phyloP scores from a whole-genome alignment of 805 yeast genomes.

The Pichia pseudocactophila region DNA sequence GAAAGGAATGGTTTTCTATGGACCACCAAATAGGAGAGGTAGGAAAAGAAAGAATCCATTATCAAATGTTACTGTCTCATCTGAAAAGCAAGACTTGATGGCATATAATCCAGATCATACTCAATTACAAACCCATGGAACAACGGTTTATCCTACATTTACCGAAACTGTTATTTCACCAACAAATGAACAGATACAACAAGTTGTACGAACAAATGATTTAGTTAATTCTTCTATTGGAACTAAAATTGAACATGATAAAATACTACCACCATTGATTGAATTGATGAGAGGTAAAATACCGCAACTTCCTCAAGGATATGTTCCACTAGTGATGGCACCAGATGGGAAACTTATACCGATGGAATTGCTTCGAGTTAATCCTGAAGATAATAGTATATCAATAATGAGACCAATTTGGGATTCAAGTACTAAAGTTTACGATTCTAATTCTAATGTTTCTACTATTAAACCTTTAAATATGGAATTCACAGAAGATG shows the following conservation, averaged over 20 bases:
- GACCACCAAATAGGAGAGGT: no score
- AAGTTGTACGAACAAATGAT: background rate
- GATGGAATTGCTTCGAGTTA: conserved; percentile 16
- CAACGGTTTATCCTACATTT: background rate
- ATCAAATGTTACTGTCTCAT: no score
- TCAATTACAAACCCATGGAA: no score
- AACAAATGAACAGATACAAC: background rate
- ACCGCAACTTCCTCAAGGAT: conserved; percentile 20
- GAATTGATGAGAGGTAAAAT: background rate
- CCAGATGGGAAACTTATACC: conserved; percentile 24
- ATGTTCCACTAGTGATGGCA: conserved; percentile 25
- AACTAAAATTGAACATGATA: background rate
- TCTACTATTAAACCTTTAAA: no score
- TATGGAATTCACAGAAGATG: conserved; percentile 5
- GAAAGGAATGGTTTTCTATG: no score
- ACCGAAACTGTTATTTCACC: background rate
- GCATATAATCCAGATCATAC: no score
- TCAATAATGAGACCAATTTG: conserved; percentile 7
- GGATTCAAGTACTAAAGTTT: background rate
- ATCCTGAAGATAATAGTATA: background rate
- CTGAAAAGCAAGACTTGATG: no score
- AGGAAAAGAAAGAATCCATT: no score
- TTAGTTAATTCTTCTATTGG: background rate
- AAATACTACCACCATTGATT: background rate
- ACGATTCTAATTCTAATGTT: background rate